Evolutionary conservation across 768 basidiomycete genomes (phyloP).

Genomic region (Chalciporus chontae): DNA sequence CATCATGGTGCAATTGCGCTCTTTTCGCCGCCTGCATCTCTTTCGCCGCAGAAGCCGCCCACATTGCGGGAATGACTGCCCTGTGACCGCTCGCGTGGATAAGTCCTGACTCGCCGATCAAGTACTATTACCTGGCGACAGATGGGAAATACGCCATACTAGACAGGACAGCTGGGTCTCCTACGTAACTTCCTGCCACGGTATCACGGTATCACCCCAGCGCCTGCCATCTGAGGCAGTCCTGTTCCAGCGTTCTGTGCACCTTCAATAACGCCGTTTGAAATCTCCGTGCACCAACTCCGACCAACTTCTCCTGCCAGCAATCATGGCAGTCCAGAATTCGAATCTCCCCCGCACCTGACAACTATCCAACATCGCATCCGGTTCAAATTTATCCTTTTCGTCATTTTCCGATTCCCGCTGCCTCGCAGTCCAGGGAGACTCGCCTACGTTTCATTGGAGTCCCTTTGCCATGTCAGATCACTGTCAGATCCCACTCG

Average conservation of each 20-base stretch:
- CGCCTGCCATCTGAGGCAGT: constrained; percentile 6
- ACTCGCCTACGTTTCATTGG: no score
- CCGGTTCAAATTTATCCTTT: not conserved
- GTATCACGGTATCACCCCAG: constrained; percentile 1
- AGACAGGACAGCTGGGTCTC: not conserved
- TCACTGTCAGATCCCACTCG: no score
- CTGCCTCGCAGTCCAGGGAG: no score
- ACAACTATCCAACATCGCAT: not conserved
- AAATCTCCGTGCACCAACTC: constrained; percentile 12
- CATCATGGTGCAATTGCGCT: not conserved
- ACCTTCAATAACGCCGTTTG: constrained; percentile 21
- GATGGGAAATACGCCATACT: not conserved
- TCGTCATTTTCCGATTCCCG: not conserved
- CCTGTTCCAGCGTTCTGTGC: not conserved
- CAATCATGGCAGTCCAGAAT: not conserved
- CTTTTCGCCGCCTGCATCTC: not conserved
- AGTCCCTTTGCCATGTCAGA: no score
- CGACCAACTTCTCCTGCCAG: constrained; percentile 4
- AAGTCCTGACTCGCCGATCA: not conserved
- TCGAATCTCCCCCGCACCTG: not conserved
- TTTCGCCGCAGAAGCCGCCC: not conserved
- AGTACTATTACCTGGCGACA: not conserved
- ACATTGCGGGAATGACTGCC: not conserved
- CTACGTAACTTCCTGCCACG: constrained; percentile 5
- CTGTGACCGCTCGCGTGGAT: not conserved